These are phyloP conservation scores for Aspergillus tamarii DNA, from an alignment of 2,329 filamentous ascomycete genomes.

Conservation along the genomic window DNA sequence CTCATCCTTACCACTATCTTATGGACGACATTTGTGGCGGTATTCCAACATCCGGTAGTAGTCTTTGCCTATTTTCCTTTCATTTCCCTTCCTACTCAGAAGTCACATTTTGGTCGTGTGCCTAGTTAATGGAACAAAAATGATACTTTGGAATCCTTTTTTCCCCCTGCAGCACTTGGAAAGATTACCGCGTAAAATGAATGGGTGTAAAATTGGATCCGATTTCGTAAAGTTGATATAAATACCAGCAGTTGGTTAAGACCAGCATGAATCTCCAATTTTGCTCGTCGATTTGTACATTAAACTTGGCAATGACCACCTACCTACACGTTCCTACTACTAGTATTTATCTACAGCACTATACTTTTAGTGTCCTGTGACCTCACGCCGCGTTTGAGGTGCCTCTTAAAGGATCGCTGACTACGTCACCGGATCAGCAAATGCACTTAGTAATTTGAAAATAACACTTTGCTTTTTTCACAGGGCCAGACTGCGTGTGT, in stretches of 20 bases:
- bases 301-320: neutral
- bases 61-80: neutral
- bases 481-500: neutral
- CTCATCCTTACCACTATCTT: neutral
- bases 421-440: neutral
- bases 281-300: neutral
- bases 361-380: neutral
- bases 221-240: neutral
- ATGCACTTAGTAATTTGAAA: neutral
- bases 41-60: constrained; percentile 20
- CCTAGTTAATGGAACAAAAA: constrained; percentile 35
- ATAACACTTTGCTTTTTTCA: neutral
- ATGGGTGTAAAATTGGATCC: neutral
- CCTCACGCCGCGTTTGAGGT: neutral
- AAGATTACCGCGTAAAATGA: neutral
- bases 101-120: constrained; percentile 31
- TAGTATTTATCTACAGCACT: neutral
- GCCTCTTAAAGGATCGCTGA: neutral
- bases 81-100: constrained; percentile 14
- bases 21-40: constrained; percentile 16
- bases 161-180: neutral
- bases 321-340: neutral
- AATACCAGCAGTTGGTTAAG: neutral
- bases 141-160: neutral
- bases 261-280: neutral